phyloP scores from a whole-genome alignment of 345 rosid species.

The Balakata baccata region DNA sequence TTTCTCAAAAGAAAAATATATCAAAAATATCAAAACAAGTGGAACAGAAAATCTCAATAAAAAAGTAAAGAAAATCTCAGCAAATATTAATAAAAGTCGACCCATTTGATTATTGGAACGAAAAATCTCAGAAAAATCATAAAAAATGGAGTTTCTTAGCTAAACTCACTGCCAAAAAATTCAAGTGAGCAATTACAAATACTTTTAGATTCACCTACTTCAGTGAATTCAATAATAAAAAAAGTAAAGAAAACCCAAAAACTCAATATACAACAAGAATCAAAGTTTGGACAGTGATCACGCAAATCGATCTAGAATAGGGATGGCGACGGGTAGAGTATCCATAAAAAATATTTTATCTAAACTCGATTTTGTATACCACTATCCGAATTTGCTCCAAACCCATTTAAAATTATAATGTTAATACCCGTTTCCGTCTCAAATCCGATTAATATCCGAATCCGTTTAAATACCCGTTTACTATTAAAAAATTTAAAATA shows the following conservation, averaged over 20 bases:
- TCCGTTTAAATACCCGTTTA: too few relatives aligned
- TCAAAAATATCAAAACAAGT: not conserved
- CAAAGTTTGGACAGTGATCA: not conserved
- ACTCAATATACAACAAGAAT: not conserved
- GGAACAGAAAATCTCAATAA: not conserved
- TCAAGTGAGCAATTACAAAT: not conserved
- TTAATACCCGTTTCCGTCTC: too few relatives aligned
- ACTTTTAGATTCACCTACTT: not conserved
- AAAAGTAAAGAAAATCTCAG: not conserved
- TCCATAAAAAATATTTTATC: too few relatives aligned
- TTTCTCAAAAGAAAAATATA: too few relatives aligned
- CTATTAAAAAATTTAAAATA: too few relatives aligned
- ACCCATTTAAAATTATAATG: too few relatives aligned
- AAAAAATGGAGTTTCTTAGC: not conserved
- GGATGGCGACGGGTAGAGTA: too few relatives aligned
- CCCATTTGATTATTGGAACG: not conserved
- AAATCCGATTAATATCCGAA: too few relatives aligned
- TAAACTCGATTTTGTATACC: too few relatives aligned
- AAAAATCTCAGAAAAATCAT: not conserved
- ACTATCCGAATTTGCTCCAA: too few relatives aligned
- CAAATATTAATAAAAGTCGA: not conserved
- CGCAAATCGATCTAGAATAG: not conserved
- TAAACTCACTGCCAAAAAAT: not conserved
- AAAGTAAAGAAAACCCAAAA: constrained; percentile 5
- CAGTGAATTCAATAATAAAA: not conserved